Conservation (phyloP, 1,139 yeast species). For the Schizosaccharomyces versatilis region DNA sequence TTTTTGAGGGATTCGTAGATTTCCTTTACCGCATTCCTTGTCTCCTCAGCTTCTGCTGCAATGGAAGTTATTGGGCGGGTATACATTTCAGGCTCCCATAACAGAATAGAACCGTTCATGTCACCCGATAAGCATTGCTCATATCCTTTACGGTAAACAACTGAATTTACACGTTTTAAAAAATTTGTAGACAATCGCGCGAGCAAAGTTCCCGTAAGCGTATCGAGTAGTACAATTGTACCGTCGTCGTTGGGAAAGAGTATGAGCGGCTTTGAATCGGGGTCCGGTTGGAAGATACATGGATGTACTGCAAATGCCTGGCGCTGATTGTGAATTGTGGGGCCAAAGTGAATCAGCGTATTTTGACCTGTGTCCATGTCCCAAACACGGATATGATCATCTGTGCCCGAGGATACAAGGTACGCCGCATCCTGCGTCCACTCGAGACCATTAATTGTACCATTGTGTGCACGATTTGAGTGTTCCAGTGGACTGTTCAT, state of each 20-base stretch:
- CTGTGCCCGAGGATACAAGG: conserved; percentile 47
- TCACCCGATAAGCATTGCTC: not conserved
- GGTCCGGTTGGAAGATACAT: conserved; percentile 20
- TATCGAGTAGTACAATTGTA: conserved; percentile 43
- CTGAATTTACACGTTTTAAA: not conserved
- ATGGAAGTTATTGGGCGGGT: not conserved
- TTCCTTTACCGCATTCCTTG: not conserved
- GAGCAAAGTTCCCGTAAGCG: conserved; percentile 41
- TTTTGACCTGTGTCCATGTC: conserved; percentile 34
- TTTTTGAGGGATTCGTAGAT: not conserved
- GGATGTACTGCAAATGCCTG: conserved; percentile 22
- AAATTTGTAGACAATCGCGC: conserved; percentile 18
- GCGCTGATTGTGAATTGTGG: conserved; percentile 44
- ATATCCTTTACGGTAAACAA: not conserved
- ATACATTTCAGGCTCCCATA: not conserved
- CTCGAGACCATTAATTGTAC: conserved; percentile 48
- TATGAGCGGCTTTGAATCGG: conserved; percentile 31
- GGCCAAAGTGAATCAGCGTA: conserved; percentile 54
- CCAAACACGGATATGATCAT: conserved; percentile 61
- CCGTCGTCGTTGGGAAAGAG: conserved; percentile 63
- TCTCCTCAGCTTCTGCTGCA: not conserved
- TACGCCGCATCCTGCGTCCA: conserved; percentile 47
- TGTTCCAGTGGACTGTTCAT: conserved; percentile 8
- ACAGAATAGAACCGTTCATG: not conserved
- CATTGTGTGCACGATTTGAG: conserved; percentile 38